Percentiles rank a stretch among this genome's conserved stretches.
These are phyloP conservation scores for Coemansia sp. DNA, from an alignment of 192 early-diverging fungal genomes.

Conservation along the genomic window DNA sequence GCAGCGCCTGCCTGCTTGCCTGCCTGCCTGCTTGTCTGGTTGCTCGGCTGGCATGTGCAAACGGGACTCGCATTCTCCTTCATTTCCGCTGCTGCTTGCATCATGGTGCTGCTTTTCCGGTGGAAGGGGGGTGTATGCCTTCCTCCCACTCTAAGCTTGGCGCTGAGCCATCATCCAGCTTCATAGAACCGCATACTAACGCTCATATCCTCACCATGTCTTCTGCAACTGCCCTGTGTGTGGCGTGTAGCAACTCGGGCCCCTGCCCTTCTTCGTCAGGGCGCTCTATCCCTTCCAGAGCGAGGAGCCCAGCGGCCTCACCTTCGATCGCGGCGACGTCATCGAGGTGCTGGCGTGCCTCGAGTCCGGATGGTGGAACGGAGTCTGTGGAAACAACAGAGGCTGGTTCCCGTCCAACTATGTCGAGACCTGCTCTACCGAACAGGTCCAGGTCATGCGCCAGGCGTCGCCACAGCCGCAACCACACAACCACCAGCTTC, in stretches of 20 bases:
- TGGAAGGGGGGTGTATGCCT: too few species aligned
- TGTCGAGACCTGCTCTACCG: conserved; percentile 62
- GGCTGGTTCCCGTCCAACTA: conserved; percentile 94
- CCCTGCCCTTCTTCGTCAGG: conserved; percentile 56
- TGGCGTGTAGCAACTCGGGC: conserved; percentile 34
- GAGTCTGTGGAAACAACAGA: conserved; percentile 70
- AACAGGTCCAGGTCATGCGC: conserved; percentile 53
- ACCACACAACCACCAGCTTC: conserved; percentile 12
- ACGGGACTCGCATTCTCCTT: not conserved
- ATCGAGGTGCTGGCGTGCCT: conserved; percentile 90
- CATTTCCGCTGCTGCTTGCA: not conserved
- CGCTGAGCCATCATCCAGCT: too few species aligned
- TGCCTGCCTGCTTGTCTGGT: too few species aligned
- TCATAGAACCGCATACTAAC: conserved; percentile 6
- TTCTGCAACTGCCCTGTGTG: too few species aligned
- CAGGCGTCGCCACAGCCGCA: conserved; percentile 23
- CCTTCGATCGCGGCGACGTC: conserved; percentile 81
- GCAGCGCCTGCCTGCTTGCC: too few species aligned
- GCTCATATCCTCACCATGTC: not conserved
- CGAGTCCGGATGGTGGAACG: conserved; percentile 98
- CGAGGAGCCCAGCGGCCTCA: conserved; percentile 72
- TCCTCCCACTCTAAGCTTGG: too few species aligned
- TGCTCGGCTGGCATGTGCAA: not conserved
- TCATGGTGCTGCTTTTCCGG: too few species aligned
- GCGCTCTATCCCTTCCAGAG: conserved; percentile 90